These are phyloP conservation scores for Dendrobium huoshanense DNA, from an alignment of 106 monocot species.

Conservation along the genomic window DNA sequence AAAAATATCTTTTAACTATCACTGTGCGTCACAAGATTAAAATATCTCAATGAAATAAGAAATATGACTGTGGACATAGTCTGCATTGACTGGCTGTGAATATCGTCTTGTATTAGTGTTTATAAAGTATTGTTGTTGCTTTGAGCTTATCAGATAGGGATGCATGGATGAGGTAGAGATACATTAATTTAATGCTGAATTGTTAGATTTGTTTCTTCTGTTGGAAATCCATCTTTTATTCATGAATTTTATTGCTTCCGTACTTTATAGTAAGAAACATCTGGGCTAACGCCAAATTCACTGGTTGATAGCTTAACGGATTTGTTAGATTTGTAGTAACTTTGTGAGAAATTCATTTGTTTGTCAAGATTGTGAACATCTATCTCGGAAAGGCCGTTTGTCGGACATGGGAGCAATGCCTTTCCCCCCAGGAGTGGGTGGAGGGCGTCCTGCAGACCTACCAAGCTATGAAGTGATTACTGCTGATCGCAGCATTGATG, in stretches of 20 bases:
- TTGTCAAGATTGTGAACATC: conserved; percentile 79
- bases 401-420: conserved; percentile 74
- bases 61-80: background rate
- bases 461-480: conserved; percentile 72
- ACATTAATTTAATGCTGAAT: background rate
- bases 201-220: background rate
- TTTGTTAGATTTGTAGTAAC: conserved; percentile 40
- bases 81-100: background rate
- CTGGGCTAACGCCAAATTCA: conserved; percentile 24
- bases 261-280: background rate
- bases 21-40: background rate
- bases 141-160: background rate
- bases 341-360: conserved; percentile 63
- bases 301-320: conserved; percentile 28
- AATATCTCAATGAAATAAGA: background rate
- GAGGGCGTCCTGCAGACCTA: conserved; percentile 38
- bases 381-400: conserved; percentile 64
- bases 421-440: conserved; percentile 95
- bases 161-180: background rate
- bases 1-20: background rate
- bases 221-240: background rate
- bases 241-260: background rate
- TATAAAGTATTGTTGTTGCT: background rate
- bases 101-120: background rate
- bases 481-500: conserved; percentile 79